Evolutionary conservation across 306 rosid species (phyloP).

Genomic region (Sindora glabra): DNA sequence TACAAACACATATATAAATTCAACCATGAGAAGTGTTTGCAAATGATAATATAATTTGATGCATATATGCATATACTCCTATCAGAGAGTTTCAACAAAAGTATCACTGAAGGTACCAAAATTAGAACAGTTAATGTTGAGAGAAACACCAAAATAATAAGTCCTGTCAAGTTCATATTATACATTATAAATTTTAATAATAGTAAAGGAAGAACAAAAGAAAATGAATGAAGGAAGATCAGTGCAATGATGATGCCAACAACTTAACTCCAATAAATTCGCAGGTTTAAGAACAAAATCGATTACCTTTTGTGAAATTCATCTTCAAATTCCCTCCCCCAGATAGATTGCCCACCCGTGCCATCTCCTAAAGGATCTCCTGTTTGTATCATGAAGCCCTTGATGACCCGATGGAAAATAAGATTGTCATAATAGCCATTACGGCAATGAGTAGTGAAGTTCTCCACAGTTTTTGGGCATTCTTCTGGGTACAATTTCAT

Average conservation of each 20-base stretch:
- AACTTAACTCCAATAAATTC: neutral
- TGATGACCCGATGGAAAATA: constrained; percentile 91
- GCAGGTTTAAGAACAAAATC: neutral
- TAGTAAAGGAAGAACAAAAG: neutral
- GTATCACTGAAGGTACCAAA: neutral
- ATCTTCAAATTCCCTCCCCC: constrained; percentile 99
- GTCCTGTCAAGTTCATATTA: neutral
- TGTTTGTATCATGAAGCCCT: constrained; percentile 96
- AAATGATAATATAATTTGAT: constrained; percentile 1
- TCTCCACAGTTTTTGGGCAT: constrained; percentile 97
- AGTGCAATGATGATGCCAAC: neutral
- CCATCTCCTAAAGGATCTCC: constrained; percentile 99
- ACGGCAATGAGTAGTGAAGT: constrained; percentile 94
- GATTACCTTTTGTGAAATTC: constrained; percentile 92
- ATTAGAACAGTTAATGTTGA: neutral
- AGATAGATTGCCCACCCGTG: constrained; percentile 95
- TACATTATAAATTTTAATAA: too few species aligned
- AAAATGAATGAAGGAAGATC: neutral
- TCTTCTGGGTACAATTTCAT: constrained; percentile 94
- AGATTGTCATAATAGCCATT: constrained; percentile 94
- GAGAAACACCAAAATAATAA: neutral
- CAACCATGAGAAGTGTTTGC: too few species aligned
- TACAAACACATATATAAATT: too few species aligned
- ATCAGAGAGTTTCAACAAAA: neutral
- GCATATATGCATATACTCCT: neutral